Evolutionary conservation across 495 filamentous ascomycete genomes (phyloP), one percentile per base, ranked within the genome.

Genomic region (Cetradonia linearis): DNA sequence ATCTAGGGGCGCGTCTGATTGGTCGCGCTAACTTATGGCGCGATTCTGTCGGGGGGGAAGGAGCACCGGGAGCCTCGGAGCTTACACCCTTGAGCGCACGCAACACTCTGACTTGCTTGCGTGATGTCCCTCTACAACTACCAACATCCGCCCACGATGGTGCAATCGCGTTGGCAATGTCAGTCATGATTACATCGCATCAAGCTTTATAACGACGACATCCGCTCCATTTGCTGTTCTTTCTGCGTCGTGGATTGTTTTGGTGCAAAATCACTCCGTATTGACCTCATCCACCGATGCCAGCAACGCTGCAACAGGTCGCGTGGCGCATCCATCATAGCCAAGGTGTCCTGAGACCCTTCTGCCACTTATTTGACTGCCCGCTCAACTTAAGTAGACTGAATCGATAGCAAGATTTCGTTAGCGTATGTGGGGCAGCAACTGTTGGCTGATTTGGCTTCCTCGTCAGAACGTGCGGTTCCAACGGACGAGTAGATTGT

Each of bases 161-260:
- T 54, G 50, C 28, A n/a, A 54, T 54, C 50, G 28, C 30, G n/a
- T 54, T 30, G 13, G 31, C 50, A 33, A 54, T 31, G 50, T 54
- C 18, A 54, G 30, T 18, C 18, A 13, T 34, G 30, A 54, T 54
- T 54, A 34, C 33, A 13, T 3, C 18, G 42, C n/a, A n/a, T 46
- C 2, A 33, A 54, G 33, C 30, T 16, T 36, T n/a, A 4, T 20
- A 36, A 5, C n/a, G 28, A 34, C 31, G n/a, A 31, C 50, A 54
- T 36, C 33, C 50, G 33, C 33, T 23, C 10, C 28, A 34, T 20
- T 16, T 14, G 3, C 9, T 36, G 50, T 33, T 54, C 30, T 54
- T 18, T 54, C n/a, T 10, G 30, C 30, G 31, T 25, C 20, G n/a
- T 23, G 18, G 9, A 34, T 34, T 46, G 42, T 46, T 11, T 46